Conservation (phyloP, 108 stramenopile species). For the Cyclostephanos tholiformis region DNA sequence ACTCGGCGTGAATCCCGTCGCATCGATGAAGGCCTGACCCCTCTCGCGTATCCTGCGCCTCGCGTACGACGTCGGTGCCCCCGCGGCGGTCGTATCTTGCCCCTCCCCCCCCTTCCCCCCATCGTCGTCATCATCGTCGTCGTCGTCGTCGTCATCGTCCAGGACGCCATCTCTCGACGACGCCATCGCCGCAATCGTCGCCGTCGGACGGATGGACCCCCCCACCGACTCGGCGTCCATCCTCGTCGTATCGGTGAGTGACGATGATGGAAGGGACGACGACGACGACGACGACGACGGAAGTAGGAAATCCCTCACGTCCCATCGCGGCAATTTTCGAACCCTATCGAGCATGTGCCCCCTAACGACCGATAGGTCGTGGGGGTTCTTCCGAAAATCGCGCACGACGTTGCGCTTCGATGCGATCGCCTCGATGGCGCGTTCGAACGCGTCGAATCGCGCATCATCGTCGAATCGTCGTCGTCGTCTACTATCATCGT, state of each 20-base stretch:
- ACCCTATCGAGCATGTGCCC: constrained; percentile 15
- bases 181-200: neutral
- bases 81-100: no score
- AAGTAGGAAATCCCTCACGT: constrained; percentile 14
- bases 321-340: constrained; percentile 25
- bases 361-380: constrained; percentile 30
- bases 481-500: neutral
- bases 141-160: neutral
- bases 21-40: constrained; percentile 36
- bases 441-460: constrained; percentile 18
- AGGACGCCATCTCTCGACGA: no score
- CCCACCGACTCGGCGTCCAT: neutral
- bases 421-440: constrained; percentile 36
- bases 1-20: constrained; percentile 30
- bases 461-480: constrained; percentile 12
- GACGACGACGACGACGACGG: neutral
- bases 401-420: constrained; percentile 43
- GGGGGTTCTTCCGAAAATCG: constrained; percentile 36
- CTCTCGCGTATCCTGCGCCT: constrained; percentile 31
- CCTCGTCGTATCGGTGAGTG: no score
- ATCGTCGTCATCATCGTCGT: neutral
- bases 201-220: no score
- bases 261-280: no score
- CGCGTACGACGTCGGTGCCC: constrained; percentile 10
- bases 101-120: no score